Evolutionary conservation across 352 stramenopile species (phyloP), one percentile per base, ranked within the genome.

Genomic region (Elongisporangium anandrum): DNA sequence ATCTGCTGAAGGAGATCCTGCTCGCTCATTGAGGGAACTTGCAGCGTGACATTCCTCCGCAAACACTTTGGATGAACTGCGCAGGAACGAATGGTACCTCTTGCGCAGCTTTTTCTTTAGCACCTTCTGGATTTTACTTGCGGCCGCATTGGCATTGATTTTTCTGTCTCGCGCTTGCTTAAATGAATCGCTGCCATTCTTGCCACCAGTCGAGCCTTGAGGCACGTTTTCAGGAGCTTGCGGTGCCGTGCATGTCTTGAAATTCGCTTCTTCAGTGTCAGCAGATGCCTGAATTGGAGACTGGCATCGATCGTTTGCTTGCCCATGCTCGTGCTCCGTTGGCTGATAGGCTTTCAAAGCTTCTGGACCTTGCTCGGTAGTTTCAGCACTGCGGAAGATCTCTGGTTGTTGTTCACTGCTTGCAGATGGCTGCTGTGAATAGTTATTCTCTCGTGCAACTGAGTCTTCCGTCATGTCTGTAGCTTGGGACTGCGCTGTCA

Each of bases 61-160:
- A 9, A 80, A 72, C 4, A 86, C 63, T 20, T 72, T 71, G 15
- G 73, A 70, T 8, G 77, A 80, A 54, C 78, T 65, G 10, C 77
- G 71, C 22, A 84, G 73, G 41, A 82, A 63, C 51, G 72, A 74
- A 48, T 65, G 75, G 9, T 61, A 61, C 49, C 63, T 68, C 39
- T 63, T 59, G 9, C 69, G 21, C 16, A 78, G n/a, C 9, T 66
- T 73, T 61, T 74, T 73, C 54, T 79, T 81, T 52, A 86, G 17
- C 5, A 69, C 76, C 20, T 77, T 73, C 22, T 83, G 73, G 17
- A 86, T 83, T 3, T 67, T 86, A 12, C 22, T 47, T 0, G 75
- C 76, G 2, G 76, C 73, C 19, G 58, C 63, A 15, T 79, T 61
- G 7, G 53, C 56, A 24, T 34, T 66, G 29, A 52, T 55, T 6